Evolutionary conservation across 2,329 filamentous ascomycete species (phyloP).

Genomic region (Penicillium polonicum): DNA sequence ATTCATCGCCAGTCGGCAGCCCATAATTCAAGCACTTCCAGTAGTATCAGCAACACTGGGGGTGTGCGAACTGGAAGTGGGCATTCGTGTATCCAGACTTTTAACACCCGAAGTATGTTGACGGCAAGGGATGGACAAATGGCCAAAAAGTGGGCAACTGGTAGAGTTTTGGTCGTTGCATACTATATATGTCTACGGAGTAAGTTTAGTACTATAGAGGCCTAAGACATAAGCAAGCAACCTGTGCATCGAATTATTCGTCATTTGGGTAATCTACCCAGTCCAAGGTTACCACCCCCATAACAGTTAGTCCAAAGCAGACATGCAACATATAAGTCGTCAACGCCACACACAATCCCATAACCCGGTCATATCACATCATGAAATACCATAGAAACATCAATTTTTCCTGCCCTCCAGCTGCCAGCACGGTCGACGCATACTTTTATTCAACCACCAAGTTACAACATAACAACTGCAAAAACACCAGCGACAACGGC

Average conservation of each 20-base stretch:
- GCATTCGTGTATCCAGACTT: not conserved
- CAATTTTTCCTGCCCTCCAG: not conserved
- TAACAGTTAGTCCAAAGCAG: not conserved
- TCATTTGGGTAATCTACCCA: not conserved
- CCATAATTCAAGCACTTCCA: not conserved
- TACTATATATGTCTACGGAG: not conserved
- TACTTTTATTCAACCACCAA: not conserved
- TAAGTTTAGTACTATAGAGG: too few relatives aligned
- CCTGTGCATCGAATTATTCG: not conserved
- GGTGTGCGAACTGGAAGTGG: too few relatives aligned
- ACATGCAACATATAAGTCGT: not conserved
- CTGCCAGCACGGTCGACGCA: not conserved
- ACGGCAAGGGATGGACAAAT: not conserved
- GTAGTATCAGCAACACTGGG: not conserved
- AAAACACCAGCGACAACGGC: conserved; percentile 6
- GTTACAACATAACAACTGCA: conserved; percentile 12
- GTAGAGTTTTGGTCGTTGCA: too few relatives aligned
- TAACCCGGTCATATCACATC: not conserved
- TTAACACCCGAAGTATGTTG: not conserved
- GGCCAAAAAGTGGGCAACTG: not conserved
- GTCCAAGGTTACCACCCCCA: too few relatives aligned
- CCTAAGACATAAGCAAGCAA: not conserved
- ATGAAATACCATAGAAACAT: not conserved
- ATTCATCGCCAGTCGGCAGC: too few relatives aligned
- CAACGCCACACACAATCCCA: not conserved